Base-by-base conservation (phyloP, 257 asterid species). In the Nicotiana tomentosiformis region DNA sequence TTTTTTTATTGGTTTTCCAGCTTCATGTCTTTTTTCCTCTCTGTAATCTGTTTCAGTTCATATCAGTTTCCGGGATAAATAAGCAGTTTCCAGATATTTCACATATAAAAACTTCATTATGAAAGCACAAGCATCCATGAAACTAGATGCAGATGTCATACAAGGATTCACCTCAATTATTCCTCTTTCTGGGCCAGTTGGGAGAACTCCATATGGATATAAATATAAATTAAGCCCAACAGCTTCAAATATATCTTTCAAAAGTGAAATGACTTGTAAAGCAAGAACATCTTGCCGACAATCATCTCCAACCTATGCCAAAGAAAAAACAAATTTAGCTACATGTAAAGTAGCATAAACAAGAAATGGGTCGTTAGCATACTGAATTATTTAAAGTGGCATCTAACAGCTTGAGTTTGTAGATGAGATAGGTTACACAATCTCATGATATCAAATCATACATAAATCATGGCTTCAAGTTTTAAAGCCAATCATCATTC, bases 251-350 rank as follows among this genome's bases (percentile, higher is more conserved):
- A 96, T 90, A 86, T 96, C 99, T 93, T 90, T 96, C 84, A 96
- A 84, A 86, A 96, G 99, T 78, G 98, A 93, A 90, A 96, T 96
- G 68, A 96, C 99, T 92, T 96, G 99, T 87, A 96, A 88, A 77
- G 99, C 98, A 84, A 96, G 97, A 81, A 96, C 98, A 67, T 96
- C 99, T 88, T 96, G 98, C 69, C 99, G 92, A 85, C 99, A 96
- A 82, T 96, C 99, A 93, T 96, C 99, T 83, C 99, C 99, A 83
- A 96, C 98, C 99, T 96, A 88, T 78, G 83, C 46, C 64, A 85
- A 46, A 85, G 70, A 39, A 2, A 87, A 29, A 89, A 84, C 68
- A 61, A 61, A 81, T 80, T 87, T 82, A 89, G 88, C 80, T 39
- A 83, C 60, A 83, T 16, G 78, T 49, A 80, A 60, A 80, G 77